Conservation (phyloP, 2,329 filamentous ascomycete species). For the Ophiocordyceps robertsii region DNA sequence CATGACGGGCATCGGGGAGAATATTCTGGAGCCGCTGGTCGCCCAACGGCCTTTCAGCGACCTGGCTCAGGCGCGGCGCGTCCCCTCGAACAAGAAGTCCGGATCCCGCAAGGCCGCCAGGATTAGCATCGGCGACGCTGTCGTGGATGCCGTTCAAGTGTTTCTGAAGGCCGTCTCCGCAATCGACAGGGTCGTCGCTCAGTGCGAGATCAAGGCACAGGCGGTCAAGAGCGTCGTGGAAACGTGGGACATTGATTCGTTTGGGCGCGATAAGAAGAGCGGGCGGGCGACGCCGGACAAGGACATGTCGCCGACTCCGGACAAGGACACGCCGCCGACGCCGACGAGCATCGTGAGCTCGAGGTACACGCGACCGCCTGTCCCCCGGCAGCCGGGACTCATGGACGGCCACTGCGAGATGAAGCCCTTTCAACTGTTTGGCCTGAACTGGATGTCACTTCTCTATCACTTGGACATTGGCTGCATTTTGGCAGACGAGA, state of each 20-base stretch:
- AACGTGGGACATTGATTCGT: constrained; percentile 34
- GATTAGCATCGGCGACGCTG: constrained; percentile 36
- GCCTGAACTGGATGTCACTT: constrained; percentile 85
- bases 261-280: constrained; percentile 24
- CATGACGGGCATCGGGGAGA: constrained; percentile 61
- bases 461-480: constrained; percentile 69
- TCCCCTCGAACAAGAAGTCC: constrained; percentile 40
- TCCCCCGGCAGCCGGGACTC: constrained; percentile 52
- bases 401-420: constrained; percentile 68
- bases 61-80: constrained; percentile 50
- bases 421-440: constrained; percentile 89
- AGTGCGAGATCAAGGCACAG: constrained; percentile 61
- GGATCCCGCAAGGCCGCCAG: constrained; percentile 31
- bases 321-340: constrained; percentile 25
- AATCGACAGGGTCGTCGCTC: constrained; percentile 67
- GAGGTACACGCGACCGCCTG: constrained; percentile 26
- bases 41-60: constrained; percentile 60
- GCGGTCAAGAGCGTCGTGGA: constrained; percentile 31
- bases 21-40: constrained; percentile 55
- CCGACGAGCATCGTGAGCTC: constrained; percentile 23
- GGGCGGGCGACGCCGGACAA: constrained; percentile 16
- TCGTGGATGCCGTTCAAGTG: constrained; percentile 42
- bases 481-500: constrained; percentile 91
- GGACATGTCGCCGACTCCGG: constrained; percentile 28
- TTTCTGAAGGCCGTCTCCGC: constrained; percentile 73